These are phyloP conservation scores for Neckera pumila DNA, from an alignment of 225 moss, liverwort and hornwort genomes.

Conservation along the genomic window DNA sequence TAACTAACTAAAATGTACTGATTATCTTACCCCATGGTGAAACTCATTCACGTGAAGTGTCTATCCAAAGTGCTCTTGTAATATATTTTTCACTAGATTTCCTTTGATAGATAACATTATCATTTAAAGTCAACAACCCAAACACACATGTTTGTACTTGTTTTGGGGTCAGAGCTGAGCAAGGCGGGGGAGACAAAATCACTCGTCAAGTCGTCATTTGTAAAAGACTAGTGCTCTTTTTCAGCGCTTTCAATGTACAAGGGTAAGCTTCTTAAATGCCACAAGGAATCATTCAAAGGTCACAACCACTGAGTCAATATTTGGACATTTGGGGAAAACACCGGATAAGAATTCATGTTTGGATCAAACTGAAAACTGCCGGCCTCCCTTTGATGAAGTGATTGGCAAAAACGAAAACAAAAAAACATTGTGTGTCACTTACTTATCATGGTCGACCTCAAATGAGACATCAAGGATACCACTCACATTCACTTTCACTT, in stretches of 20 bases:
- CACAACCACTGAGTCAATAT: not conserved
- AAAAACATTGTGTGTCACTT: not conserved
- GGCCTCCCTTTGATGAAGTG: not conserved
- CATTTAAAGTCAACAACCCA: not conserved
- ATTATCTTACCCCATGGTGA: not conserved
- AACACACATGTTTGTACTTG: not conserved
- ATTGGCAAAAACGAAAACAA: not conserved
- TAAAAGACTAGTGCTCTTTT: not conserved
- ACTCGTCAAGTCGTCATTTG: too few species aligned
- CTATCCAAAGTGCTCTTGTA: not conserved
- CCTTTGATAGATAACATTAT: not conserved
- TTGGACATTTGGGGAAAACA: not conserved
- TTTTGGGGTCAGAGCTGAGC: rapidly evolving
- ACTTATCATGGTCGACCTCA: too few species aligned
- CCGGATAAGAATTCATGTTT: not conserved
- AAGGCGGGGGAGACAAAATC: too few species aligned
- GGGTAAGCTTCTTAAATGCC: not conserved
- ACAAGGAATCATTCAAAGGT: too few species aligned
- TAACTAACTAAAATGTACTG: too few species aligned
- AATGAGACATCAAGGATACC: not conserved
- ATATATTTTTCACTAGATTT: not conserved
- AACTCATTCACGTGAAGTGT: not conserved
- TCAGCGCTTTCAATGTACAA: not conserved
- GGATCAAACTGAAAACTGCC: not conserved
- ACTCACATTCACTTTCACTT: not conserved